Evolutionary conservation across 2,329 filamentous ascomycete genomes (phyloP).

Genomic region (Nannizziopsis arthrosporioides): DNA sequence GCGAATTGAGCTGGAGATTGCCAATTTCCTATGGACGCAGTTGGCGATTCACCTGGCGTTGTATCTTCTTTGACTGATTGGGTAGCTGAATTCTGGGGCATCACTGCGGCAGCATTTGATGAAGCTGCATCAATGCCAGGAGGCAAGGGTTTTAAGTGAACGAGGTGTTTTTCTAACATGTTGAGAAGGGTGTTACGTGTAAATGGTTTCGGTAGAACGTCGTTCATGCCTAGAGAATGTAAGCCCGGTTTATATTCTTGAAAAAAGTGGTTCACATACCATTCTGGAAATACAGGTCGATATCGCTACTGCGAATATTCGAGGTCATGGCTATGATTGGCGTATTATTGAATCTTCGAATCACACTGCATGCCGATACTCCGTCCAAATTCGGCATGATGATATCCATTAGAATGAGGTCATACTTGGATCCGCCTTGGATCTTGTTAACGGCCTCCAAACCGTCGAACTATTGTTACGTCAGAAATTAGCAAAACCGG

Average conservation of each 20-base stretch:
- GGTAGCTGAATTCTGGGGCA: constrained; percentile 41
- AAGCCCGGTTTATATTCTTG: background rate
- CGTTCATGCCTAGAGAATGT: constrained; percentile 70
- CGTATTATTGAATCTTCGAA: constrained; percentile 70
- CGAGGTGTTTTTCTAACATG: constrained; percentile 78
- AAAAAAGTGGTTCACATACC: constrained; percentile 47
- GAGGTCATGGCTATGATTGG: constrained; percentile 98
- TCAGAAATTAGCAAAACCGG: constrained; percentile 7
- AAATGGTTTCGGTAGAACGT: constrained; percentile 92
- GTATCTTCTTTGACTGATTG: constrained; percentile 52
- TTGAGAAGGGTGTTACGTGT: constrained; percentile 75
- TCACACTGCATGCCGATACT: constrained; percentile 85
- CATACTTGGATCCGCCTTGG: constrained; percentile 52
- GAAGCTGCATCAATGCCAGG: constrained; percentile 44
- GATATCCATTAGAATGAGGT: constrained; percentile 76
- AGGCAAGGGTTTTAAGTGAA: constrained; percentile 63
- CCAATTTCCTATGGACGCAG: constrained; percentile 49
- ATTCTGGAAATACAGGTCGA: constrained; percentile 92
- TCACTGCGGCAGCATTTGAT: constrained; percentile 31
- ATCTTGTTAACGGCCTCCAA: constrained; percentile 85
- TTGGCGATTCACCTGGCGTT: constrained; percentile 51
- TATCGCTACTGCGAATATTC: constrained; percentile 92
- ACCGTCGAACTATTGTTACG: constrained; percentile 57
- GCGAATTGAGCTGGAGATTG: constrained; percentile 50
- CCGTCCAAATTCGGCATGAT: constrained; percentile 97